Evolutionary conservation across 805 yeast species (phyloP).

Genomic region (Crinitomyces ghanaensis): DNA sequence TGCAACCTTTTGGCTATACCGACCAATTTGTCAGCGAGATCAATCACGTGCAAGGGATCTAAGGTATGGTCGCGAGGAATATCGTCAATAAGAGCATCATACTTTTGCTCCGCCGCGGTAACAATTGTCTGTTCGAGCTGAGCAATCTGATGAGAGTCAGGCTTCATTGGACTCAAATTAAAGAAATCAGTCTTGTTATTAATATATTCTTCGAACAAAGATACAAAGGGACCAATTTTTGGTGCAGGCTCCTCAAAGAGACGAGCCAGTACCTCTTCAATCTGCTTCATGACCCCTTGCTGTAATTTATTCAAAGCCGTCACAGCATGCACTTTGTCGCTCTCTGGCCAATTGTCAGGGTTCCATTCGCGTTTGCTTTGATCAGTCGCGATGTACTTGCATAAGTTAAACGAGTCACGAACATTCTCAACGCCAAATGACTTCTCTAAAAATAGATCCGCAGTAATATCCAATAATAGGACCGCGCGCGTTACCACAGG

Average conservation of each 20-base stretch:
- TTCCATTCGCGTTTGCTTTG: conserved; percentile 14
- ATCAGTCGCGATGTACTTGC: conserved; percentile 12
- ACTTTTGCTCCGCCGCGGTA: conserved; percentile 34
- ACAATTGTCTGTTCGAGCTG: conserved; percentile 22
- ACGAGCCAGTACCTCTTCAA: conserved; percentile 31
- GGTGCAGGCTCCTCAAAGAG: conserved; percentile 39
- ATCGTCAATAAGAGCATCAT: conserved; percentile 31
- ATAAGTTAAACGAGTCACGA: conserved; percentile 27
- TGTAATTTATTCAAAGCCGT: conserved; percentile 36
- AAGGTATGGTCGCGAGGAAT: conserved; percentile 53
- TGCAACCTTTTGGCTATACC: conserved; percentile 40
- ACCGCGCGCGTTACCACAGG: conserved; percentile 39
- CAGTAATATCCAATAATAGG: conserved; percentile 40
- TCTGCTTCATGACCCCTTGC: conserved; percentile 34
- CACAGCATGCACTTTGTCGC: conserved; percentile 42
- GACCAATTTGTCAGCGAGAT: conserved; percentile 44
- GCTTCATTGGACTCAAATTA: conserved; percentile 19
- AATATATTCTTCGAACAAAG: conserved; percentile 39
- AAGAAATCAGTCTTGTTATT: conserved; percentile 37
- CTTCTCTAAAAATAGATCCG: conserved; percentile 24
- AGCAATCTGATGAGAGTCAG: conserved; percentile 35
- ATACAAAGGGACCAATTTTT: conserved; percentile 42
- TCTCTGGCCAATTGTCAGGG: conserved; percentile 29
- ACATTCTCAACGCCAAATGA: conserved; percentile 23
- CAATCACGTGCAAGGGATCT: conserved; percentile 42